Conservation (phyloP, 805 yeast genomes). For the Ascoidea tarda region DNA sequence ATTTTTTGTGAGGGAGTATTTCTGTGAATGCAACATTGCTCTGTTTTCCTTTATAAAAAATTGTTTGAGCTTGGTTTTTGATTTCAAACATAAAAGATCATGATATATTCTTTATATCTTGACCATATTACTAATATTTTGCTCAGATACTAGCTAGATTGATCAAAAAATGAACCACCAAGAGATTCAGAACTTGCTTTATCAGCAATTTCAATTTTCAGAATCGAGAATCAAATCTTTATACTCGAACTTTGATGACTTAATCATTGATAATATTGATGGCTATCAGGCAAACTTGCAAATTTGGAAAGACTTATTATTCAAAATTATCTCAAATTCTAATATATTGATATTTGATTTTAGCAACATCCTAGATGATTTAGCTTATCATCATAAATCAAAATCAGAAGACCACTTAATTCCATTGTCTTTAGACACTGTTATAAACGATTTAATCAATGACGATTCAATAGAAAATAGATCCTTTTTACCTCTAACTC, state of each 20-base stretch:
- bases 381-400: slow-evolving; percentile 1
- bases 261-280: slow-evolving; percentile 8
- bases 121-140: too few species aligned
- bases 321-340: slow-evolving; percentile 2
- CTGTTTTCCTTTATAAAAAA: too few species aligned
- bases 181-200: not conserved
- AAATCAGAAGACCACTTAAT: not conserved
- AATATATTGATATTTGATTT: slow-evolving; percentile 3
- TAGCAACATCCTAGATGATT: slow-evolving; percentile 3
- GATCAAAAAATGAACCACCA: too few species aligned
- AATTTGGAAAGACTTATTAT: slow-evolving; percentile 8
- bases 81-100: too few species aligned
- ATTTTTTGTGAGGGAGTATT: too few species aligned
- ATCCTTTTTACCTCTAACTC: not conserved
- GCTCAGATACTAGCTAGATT: too few species aligned
- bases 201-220: slow-evolving; percentile 6
- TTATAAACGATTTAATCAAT: slow-evolving; percentile 6
- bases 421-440: slow-evolving; percentile 10
- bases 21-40: too few species aligned
- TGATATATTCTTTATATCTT: too few species aligned
- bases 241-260: slow-evolving; percentile 6
- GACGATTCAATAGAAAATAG: not conserved
- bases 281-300: slow-evolving; percentile 11
- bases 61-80: too few species aligned
- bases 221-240: slow-evolving; percentile 9